These are phyloP conservation scores for Calamus simplicifolius DNA, from an alignment of 176 grass and related monocot species.

Conservation along the genomic window DNA sequence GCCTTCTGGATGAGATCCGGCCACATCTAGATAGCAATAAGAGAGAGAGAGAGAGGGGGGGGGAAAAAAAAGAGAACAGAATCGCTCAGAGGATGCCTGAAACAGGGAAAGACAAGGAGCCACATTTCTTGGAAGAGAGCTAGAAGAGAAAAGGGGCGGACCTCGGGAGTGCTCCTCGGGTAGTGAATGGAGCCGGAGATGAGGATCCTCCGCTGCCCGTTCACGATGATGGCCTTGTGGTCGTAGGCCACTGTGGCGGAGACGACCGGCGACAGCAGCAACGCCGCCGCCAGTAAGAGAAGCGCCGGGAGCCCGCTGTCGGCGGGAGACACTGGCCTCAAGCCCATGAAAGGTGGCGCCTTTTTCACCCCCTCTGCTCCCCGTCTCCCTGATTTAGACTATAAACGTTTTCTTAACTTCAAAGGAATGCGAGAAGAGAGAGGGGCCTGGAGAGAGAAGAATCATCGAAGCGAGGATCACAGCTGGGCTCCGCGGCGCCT, in stretches of 20 bases:
- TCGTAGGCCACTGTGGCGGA: constrained; percentile 67
- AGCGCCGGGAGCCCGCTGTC: constrained; percentile 6
- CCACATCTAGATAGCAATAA: constrained; percentile 57
- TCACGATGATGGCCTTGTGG: constrained; percentile 73
- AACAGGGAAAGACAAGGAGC: neutral
- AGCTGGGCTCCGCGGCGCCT: no score
- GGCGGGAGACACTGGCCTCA: neutral
- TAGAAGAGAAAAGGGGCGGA: constrained; percentile 16
- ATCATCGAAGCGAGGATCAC: no score
- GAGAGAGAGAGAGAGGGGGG: neutral
- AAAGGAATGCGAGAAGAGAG: no score
- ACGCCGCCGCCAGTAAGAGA: constrained; percentile 10
- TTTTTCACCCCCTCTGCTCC: constrained; percentile 4
- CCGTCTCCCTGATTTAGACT: neutral
- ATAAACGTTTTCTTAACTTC: no score
- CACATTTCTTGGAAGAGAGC: constrained; percentile 21
- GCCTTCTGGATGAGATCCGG: constrained; percentile 98
- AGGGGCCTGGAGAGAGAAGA: no score
- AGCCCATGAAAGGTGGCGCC: constrained; percentile 5
- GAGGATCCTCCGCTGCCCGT: constrained; percentile 85
- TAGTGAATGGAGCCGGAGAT: constrained; percentile 99
- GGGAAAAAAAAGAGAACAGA: neutral
- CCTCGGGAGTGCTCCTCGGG: constrained; percentile 89
- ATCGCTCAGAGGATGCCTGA: neutral
- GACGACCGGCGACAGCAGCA: constrained; percentile 12